Evolutionary conservation across 2,329 filamentous ascomycete species (phyloP).

Genomic region (Lasiodiplodia sp.): DNA sequence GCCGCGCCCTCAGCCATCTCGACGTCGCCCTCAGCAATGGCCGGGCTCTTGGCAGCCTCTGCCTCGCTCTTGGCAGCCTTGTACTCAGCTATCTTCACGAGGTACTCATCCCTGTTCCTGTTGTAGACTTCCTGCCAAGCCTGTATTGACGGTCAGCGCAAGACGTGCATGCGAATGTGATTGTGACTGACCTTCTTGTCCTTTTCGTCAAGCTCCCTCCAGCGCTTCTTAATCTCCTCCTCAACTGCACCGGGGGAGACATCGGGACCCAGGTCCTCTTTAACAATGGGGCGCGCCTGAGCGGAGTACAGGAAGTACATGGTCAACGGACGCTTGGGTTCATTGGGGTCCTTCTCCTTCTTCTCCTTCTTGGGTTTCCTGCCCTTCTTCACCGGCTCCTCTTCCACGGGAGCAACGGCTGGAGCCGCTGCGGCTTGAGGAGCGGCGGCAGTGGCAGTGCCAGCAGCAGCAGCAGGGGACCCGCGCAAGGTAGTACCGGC

Average conservation of each 20-base stretch:
- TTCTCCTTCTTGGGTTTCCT: slow-evolving; percentile 87
- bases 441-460: slow-evolving; percentile 34
- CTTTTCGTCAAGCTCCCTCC: slow-evolving; percentile 75
- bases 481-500: slow-evolving; percentile 38
- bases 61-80: slow-evolving; percentile 16
- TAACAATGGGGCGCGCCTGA: slow-evolving; percentile 82
- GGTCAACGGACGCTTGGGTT: slow-evolving; percentile 90
- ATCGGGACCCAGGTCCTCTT: slow-evolving; percentile 63
- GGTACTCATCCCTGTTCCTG: slow-evolving; percentile 23
- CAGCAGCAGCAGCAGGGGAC: slow-evolving; percentile 40
- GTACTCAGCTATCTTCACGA: slow-evolving; percentile 22
- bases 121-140: slow-evolving; percentile 23
- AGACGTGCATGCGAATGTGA: background rate
- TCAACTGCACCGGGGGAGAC: slow-evolving; percentile 69
- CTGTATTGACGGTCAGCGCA: slow-evolving; percentile 4
- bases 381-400: slow-evolving; percentile 37
- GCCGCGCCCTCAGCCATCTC: slow-evolving; percentile 23
- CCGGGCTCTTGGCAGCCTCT: slow-evolving; percentile 1
- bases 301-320: slow-evolving; percentile 97
- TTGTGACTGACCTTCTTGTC: slow-evolving; percentile 70
- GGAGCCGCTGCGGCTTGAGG: slow-evolving; percentile 35
- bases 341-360: slow-evolving; percentile 78
- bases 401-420: slow-evolving; percentile 30
- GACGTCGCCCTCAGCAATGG: slow-evolving; percentile 1
- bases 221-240: slow-evolving; percentile 84